Conservation (phyloP, 192 early-diverging fungal species). For the Entomortierella lignicola region DNA sequence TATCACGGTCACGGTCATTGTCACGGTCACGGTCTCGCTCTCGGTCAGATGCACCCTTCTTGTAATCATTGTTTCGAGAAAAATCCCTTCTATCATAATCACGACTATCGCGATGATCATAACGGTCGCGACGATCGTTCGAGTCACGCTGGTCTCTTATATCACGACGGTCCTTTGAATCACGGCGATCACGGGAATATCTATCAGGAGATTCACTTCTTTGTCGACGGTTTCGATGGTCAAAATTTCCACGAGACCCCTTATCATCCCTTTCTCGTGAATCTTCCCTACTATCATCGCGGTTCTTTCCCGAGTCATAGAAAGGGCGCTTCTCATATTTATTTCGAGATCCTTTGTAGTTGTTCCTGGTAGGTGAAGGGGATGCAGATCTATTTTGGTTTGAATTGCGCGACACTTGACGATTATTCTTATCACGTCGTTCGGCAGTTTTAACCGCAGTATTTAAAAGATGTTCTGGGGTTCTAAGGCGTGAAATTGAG, state of each 20-base stretch:
- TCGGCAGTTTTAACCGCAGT: background rate
- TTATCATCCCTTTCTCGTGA: constrained; percentile 2
- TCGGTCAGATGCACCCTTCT: background rate
- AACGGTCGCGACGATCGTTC: background rate
- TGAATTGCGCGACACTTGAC: background rate
- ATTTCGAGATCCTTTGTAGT: background rate
- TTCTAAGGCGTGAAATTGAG: background rate
- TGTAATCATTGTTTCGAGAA: background rate
- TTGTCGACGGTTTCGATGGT: background rate
- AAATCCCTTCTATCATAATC: background rate
- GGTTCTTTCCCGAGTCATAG: background rate
- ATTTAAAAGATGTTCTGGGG: background rate
- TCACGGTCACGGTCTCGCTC: constrained; percentile 3
- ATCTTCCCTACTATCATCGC: constrained; percentile 3
- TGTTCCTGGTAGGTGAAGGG: background rate
- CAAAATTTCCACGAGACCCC: background rate
- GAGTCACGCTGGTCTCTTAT: background rate
- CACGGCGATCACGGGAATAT: background rate
- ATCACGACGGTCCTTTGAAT: background rate
- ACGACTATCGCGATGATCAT: constrained; percentile 7
- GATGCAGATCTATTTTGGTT: background rate
- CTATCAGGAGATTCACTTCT: constrained; percentile 20
- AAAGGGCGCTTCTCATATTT: background rate
- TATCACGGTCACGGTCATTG: background rate
- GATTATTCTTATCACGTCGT: background rate